phyloP scores from a whole-genome alignment of 2,329 filamentous ascomycete species.

The Cladosporium sp. region DNA sequence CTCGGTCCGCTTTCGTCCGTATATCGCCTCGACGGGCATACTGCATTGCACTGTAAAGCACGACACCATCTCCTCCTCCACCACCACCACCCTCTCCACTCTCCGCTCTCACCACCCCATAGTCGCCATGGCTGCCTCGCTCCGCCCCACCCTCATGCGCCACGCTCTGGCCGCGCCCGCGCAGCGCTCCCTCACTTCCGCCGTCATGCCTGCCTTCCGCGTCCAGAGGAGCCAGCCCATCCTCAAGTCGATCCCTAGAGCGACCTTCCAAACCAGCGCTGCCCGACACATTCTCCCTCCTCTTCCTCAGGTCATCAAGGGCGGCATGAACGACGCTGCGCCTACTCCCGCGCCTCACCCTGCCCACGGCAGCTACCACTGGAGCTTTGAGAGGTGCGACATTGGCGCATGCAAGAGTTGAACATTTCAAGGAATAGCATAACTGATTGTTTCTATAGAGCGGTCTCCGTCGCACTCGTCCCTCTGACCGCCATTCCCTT shows the following conservation, averaged over 20 bases:
- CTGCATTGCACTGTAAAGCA: not conserved
- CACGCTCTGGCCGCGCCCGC: conserved; percentile 44
- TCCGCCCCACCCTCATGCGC: conserved; percentile 52
- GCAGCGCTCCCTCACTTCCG: conserved; percentile 42
- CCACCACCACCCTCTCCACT: not conserved
- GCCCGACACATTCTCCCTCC: conserved; percentile 76
- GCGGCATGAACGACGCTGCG: conserved; percentile 80
- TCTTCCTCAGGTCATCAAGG: conserved; percentile 59
- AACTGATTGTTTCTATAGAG: conserved; percentile 12
- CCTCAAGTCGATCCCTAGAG: conserved; percentile 50
- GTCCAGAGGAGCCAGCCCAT: conserved; percentile 36
- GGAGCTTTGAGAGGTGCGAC: conserved; percentile 79
- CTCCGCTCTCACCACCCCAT: conserved; percentile 25
- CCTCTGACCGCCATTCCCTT: conserved; percentile 90
- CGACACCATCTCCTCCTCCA: not conserved
- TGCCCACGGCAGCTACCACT: conserved; percentile 94
- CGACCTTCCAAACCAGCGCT: conserved; percentile 84
- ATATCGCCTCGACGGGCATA: not conserved
- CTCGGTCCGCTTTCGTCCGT: not conserved
- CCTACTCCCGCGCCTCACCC: conserved; percentile 71
- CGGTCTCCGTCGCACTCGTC: conserved; percentile 73
- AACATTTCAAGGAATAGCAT: not conserved
- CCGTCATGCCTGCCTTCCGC: conserved; percentile 38
- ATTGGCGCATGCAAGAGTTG: conserved; percentile 11
- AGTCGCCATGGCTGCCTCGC: conserved; percentile 53